A percentile compares a stretch with the other conserved stretches of the same genome.
Conservation (phyloP, 768 basidiomycete species). For the Phanerodontia chrysosporium region DNA sequence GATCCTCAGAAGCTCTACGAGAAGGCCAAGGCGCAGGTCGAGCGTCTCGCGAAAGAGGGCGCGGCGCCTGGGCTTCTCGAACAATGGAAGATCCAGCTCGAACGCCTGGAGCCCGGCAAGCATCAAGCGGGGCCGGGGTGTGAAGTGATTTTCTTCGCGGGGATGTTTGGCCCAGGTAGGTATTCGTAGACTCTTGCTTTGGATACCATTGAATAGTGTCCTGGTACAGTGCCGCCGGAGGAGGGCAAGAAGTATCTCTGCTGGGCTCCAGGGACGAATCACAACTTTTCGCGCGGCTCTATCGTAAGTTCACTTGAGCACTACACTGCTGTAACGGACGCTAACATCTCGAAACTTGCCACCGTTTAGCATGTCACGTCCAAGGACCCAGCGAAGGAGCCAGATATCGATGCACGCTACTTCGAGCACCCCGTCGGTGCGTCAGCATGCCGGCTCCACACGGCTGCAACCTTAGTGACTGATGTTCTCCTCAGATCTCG, state of each 20-base stretch:
- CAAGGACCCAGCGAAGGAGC: background rate
- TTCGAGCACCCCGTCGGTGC: slow-evolving; percentile 18
- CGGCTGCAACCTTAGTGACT: background rate
- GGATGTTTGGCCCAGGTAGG: background rate
- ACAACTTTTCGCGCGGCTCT: slow-evolving; percentile 25
- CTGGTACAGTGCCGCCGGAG: background rate
- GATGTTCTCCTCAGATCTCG: slow-evolving; percentile 13
- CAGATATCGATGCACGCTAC: slow-evolving; percentile 9
- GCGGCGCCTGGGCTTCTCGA: slow-evolving; percentile 5
- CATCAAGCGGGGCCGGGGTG: slow-evolving; percentile 8
- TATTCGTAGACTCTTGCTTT: background rate
- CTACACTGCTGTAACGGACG: background rate
- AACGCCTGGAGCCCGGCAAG: slow-evolving; percentile 12
- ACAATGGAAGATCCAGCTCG: slow-evolving; percentile 10
- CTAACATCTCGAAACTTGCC: background rate
- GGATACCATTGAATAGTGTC: background rate
- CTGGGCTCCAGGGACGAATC: slow-evolving; percentile 16
- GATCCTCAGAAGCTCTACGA: background rate
- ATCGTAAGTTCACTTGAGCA: slow-evolving; percentile 15
- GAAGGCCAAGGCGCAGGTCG: slow-evolving; percentile 11
- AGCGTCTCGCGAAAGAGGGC: background rate
- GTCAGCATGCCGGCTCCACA: too few relatives aligned
- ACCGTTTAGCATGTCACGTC: slow-evolving; percentile 4
- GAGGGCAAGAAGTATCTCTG: slow-evolving; percentile 23
- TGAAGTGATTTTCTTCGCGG: slow-evolving; percentile 6